phyloP scores from a whole-genome alignment of 345 rosid genomes.

The Conringia planisiliqua region DNA sequence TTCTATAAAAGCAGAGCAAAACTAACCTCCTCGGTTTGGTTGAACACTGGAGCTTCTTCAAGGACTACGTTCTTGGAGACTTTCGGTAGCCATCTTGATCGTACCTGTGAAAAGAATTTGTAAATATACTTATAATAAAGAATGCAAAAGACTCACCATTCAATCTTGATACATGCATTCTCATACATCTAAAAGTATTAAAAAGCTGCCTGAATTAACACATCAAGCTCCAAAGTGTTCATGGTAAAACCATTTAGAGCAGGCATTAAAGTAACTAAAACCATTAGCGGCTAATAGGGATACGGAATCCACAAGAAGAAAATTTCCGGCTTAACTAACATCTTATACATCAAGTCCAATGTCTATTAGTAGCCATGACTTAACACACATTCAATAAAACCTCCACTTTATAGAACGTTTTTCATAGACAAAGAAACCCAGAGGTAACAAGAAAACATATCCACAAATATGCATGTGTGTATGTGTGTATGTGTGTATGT shows the following conservation, averaged over 20 bases:
- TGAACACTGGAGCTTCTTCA: constrained; percentile 60
- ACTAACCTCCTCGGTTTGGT: constrained; percentile 65
- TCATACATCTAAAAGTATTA: background rate
- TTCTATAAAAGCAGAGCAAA: constrained; percentile 15
- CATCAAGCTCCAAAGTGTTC: background rate
- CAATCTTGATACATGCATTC: background rate
- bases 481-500: too few relatives aligned
- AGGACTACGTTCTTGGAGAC: constrained; percentile 37
- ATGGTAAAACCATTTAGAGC: background rate
- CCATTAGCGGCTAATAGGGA: background rate
- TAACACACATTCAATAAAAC: background rate
- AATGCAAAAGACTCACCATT: constrained; percentile 1
- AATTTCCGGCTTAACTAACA: background rate
- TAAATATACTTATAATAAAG: background rate
- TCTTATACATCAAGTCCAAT: background rate
- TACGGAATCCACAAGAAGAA: constrained; percentile 5
- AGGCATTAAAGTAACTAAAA: background rate
- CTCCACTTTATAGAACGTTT: background rate
- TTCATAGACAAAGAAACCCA: background rate
- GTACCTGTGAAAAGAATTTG: constrained; percentile 42
- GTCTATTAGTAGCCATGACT: background rate
- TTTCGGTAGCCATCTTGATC: constrained; percentile 32
- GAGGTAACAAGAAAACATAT: background rate
- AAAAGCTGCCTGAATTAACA: background rate
- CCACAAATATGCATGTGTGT: background rate